Percentiles rank a stretch among this genome's conserved stretches.
Evolutionary conservation across 2,329 filamentous ascomycete genomes (phyloP).

Genomic region (Fusarium sp.): DNA sequence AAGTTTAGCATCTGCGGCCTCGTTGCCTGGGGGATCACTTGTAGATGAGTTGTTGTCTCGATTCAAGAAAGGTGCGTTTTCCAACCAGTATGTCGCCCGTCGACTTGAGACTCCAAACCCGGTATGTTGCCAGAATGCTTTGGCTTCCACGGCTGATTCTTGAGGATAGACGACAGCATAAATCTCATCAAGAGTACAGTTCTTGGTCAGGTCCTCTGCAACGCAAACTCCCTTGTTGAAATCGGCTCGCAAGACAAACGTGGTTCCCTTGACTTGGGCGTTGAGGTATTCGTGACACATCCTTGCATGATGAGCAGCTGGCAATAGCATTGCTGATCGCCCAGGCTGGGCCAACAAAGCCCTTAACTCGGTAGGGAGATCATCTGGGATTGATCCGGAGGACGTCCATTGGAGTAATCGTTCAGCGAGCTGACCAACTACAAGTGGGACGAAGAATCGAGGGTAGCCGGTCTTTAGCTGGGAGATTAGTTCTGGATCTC

Average conservation of each 20-base stretch:
- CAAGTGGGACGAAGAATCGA: conserved; percentile 46
- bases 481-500: conserved; percentile 37
- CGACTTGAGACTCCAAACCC: conserved; percentile 49
- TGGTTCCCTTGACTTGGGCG: background rate
- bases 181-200: conserved; percentile 8
- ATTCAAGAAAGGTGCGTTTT: conserved; percentile 40
- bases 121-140: conserved; percentile 50
- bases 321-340: conserved; percentile 27
- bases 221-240: conserved; percentile 7
- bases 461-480: conserved; percentile 48
- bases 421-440: conserved; percentile 39
- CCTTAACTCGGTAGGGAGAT: background rate
- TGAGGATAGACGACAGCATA: conserved; percentile 36
- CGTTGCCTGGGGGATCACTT: background rate
- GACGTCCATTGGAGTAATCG: conserved; percentile 36
- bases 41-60: background rate
- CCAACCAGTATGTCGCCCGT: conserved; percentile 44
- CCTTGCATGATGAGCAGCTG: conserved; percentile 25
- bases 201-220: background rate
- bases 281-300: conserved; percentile 39
- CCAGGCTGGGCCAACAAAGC: background rate
- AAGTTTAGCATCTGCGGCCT: conserved; percentile 22
- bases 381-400: background rate
- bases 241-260: conserved; percentile 11
- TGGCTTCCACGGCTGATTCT: conserved; percentile 37